phyloP scores from a whole-genome alignment of 2,329 filamentous ascomycete species.

The Coniochaeta hoffmannii region DNA sequence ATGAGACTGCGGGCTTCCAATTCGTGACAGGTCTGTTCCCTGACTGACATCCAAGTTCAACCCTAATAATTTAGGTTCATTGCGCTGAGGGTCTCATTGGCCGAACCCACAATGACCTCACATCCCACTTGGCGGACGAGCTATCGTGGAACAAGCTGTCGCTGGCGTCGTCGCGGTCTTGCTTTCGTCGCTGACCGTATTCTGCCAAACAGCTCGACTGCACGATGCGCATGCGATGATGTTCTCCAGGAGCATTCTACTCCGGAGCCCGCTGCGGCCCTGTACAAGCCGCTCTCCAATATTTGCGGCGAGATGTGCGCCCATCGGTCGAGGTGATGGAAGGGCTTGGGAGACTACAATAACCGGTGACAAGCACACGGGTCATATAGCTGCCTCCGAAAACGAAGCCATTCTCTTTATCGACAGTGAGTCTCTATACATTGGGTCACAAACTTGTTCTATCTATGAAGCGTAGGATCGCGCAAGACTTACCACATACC shows the following conservation, averaged over 20 bases:
- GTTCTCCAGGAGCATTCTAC: constrained; percentile 19
- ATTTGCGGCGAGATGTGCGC: constrained; percentile 12
- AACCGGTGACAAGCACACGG: constrained; percentile 58
- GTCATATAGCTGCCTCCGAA: constrained; percentile 69
- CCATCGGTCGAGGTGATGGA: neutral
- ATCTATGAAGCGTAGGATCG: neutral
- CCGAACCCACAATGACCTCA: neutral
- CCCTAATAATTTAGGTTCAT: no score
- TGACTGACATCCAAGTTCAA: no score
- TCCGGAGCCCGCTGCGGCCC: constrained; percentile 25
- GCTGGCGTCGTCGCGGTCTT: neutral
- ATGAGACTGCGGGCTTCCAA: no score
- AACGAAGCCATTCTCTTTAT: constrained; percentile 86
- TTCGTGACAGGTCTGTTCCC: no score
- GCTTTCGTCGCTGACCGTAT: neutral
- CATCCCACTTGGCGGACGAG: neutral
- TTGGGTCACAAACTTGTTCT: neutral
- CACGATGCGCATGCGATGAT: constrained; percentile 19
- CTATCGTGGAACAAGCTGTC: neutral
- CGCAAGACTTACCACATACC: neutral
- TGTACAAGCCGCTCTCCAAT: constrained; percentile 7
- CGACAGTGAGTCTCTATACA: constrained; percentile 56
- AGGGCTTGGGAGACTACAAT: constrained; percentile 33
- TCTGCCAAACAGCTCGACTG: neutral
- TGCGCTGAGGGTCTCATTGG: neutral